Evolutionary conservation across 2,329 filamentous ascomycete species (phyloP).

Genomic region (Ceratocystis ficicola): DNA sequence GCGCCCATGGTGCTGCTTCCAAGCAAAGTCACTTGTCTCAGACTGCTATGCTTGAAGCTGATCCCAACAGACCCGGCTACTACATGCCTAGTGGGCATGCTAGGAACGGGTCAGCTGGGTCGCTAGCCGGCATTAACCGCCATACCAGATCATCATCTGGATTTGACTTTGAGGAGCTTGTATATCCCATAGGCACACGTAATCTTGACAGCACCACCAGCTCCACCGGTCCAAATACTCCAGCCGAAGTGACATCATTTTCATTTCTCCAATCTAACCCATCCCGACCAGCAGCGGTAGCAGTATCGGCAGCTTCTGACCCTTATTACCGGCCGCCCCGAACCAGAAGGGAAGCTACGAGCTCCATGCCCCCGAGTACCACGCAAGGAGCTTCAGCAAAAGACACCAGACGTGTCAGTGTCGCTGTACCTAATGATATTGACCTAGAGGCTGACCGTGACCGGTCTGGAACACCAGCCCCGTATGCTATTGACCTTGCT

Average conservation of each 20-base stretch:
- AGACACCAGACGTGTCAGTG: constrained; percentile 32
- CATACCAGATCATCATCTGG: constrained; percentile 44
- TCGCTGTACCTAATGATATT: constrained; percentile 30
- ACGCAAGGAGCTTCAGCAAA: constrained; percentile 25
- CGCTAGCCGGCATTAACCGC: constrained; percentile 33
- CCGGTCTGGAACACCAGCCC: constrained; percentile 36
- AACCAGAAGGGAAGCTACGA: constrained; percentile 51
- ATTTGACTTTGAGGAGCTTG: constrained; percentile 40
- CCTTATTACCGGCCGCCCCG: constrained; percentile 84
- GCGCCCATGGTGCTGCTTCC: constrained; percentile 43
- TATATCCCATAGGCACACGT: constrained; percentile 31
- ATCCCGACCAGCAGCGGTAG: constrained; percentile 35
- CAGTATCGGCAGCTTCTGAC: constrained; percentile 46
- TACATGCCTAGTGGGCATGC: constrained; percentile 42
- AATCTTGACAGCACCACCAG: constrained; percentile 46
- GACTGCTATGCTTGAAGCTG: constrained; percentile 62
- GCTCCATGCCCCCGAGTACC: constrained; percentile 13
- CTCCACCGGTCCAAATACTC: constrained; percentile 60
- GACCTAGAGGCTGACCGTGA: constrained; percentile 35
- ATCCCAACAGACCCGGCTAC: constrained; percentile 52
- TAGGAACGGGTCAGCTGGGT: constrained; percentile 50
- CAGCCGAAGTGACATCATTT: constrained; percentile 56
- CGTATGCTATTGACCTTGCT: constrained; percentile 34
- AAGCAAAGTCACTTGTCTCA: constrained; percentile 74
- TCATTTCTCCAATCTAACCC: constrained; percentile 52